These are phyloP conservation scores for Dothiorella sarmentorum DNA, from an alignment of 2,329 filamentous ascomycete species.

Conservation along the genomic window DNA sequence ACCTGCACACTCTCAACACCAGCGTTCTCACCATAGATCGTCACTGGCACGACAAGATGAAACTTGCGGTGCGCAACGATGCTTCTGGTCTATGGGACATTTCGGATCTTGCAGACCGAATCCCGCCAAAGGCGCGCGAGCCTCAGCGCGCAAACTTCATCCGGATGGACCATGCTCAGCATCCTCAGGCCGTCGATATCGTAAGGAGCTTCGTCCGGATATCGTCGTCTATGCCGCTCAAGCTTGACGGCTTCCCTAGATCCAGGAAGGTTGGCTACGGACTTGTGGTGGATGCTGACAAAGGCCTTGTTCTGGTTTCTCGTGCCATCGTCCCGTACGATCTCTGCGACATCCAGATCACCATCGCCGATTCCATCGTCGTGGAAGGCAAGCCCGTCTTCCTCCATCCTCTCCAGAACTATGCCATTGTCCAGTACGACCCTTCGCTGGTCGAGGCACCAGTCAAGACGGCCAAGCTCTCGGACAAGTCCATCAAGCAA, in stretches of 20 bases:
- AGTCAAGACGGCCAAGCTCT: slow-evolving; percentile 82
- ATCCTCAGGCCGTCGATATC: slow-evolving; percentile 87
- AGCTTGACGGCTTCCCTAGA: slow-evolving; percentile 96
- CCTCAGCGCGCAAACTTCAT: slow-evolving; percentile 85
- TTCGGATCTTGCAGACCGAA: slow-evolving; percentile 72
- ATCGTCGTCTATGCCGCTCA: slow-evolving; percentile 87
- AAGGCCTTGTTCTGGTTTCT: slow-evolving; percentile 91
- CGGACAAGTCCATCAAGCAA: slow-evolving; percentile 79
- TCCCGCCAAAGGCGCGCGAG: slow-evolving; percentile 69
- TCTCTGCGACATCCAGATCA: slow-evolving; percentile 92
- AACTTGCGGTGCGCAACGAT: slow-evolving; percentile 87
- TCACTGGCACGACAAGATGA: slow-evolving; percentile 95
- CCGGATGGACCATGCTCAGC: slow-evolving; percentile 80
- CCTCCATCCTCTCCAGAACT: slow-evolving; percentile 94
- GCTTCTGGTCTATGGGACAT: slow-evolving; percentile 92
- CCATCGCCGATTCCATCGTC: slow-evolving; percentile 93
- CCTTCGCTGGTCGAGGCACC: slow-evolving; percentile 89
- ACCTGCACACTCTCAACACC: slow-evolving; percentile 91
- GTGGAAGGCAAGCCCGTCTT: slow-evolving; percentile 93
- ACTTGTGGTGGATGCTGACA: slow-evolving; percentile 93
- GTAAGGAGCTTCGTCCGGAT: slow-evolving; percentile 94
- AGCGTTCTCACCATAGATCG: slow-evolving; percentile 89
- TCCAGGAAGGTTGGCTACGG: slow-evolving; percentile 94
- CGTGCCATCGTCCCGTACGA: slow-evolving; percentile 94
- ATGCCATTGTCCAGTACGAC: slow-evolving; percentile 92